Base-by-base conservation (phyloP, 371 early-diverging fungal genomes). In the Rhizomucor pusillus region DNA sequence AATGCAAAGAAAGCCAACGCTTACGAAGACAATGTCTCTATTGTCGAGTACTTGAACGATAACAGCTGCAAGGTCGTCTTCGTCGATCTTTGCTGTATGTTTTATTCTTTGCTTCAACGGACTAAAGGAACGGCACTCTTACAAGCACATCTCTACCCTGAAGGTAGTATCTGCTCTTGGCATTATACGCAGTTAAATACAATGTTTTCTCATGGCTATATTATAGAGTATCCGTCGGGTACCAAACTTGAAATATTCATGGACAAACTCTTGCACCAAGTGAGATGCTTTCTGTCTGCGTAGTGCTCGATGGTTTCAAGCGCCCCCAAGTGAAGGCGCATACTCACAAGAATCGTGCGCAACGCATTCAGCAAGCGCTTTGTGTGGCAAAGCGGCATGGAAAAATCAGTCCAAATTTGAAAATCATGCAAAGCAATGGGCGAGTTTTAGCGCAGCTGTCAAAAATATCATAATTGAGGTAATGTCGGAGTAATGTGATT, bases 81-180 rank as follows among this genome's bases (percentile, higher is more conserved):
- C 24, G 47, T 47, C 47, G 47, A 47, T n/a, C 22, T 47, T 14
- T 47, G 47, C 24, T 18, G 22, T n/a, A 24, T 47, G 5, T 47
- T 47, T n/a, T 47, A 22, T 47, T 19, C 23, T 6, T 47, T 47
- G 47, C 23, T 47, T 22, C 47, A 47, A 47, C 6, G 24, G 7
- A 47, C 23, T 23, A 24, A 22, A 22, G 23, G 7, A 5, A 9
- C 18, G 5, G 25, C 18, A 22, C 47, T 47, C 6, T 22, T 47
- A 7, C 18, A n/a, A 47, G 37, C 37, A 37, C 37, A 37, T 14
- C 37, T 37, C 14, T 14, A 37, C 37, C 37, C 37, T 14, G 14
- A 37, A 11, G 37, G 37, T 37, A 37, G 14, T 37, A 14, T 37
- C 37, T 9, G 11, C 9, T 37, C 14, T 14, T 37, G 37, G 14